Base-by-base conservation (phyloP, 2,329 filamentous ascomycete genomes). In the Diaporthe sp. region DNA sequence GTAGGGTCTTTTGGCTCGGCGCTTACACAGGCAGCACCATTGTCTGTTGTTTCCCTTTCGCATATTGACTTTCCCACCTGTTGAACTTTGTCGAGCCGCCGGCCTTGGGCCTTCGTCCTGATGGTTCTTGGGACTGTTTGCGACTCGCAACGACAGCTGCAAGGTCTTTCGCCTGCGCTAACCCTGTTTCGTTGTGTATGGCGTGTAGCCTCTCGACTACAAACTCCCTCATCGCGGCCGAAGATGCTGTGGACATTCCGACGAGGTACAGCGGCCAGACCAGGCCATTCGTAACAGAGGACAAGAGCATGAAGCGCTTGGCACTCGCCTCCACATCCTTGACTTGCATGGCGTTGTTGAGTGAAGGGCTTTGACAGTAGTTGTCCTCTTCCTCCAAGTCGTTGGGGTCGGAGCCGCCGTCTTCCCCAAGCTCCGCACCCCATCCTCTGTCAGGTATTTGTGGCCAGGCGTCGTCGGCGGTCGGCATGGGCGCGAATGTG, bases 251-350 rank as follows among this genome's bases (percentile, higher is more conserved):
- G 28, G 87, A 88, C 80, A 87, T 85, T 72, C 87, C 88, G 10
- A 87, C 84, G 15, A 86, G 84, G 73, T 88, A 89, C 4, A 89
- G 82, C 6, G 88, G 88, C 87, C 87, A 89, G 53, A 89, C 85
- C 12, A 88, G 84, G 22, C 86, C 86, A 77, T 88, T 87, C 34
- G 87, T 87, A 1, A 86, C 85, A 12, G 87, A 87, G 0, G 85
- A 86, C 9, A 89, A 81, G 6, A 87, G 85, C 85, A 89, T 86
- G 79, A 88, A 87, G 34, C 87, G 83, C 75, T 85, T 84, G 0
- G 86, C 85, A 57, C 85, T 84, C 60, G 84, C 83, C 10, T 83
- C 82, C 20, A 80, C 78, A 49, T 80, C 80, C 22, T 78, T 81
- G 1, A 83, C 83, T 44, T 84, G 82, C 9, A 84, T 84, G 3